Evolutionary conservation across 345 rosid genomes (phyloP).

Genomic region (Nephelium lappaceum): DNA sequence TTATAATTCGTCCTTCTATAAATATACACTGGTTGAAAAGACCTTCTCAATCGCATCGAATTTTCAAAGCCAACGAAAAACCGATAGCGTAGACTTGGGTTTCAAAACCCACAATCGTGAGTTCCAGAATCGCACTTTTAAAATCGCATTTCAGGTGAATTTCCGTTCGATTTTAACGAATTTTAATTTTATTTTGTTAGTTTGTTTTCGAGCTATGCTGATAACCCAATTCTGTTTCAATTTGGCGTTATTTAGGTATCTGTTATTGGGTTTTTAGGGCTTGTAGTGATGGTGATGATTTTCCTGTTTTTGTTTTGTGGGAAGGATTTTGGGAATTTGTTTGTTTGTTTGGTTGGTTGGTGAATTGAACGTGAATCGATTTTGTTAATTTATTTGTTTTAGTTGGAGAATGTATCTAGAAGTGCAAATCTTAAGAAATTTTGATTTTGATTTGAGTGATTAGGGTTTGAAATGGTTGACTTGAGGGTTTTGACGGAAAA

Average conservation of each 20-base stretch:
- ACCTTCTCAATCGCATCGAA: background rate
- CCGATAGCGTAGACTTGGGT: background rate
- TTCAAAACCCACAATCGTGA: background rate
- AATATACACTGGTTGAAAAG: background rate
- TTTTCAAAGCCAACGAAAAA: conserved; percentile 2
- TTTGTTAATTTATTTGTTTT: background rate
- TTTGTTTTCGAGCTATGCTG: background rate
- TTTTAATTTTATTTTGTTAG: background rate
- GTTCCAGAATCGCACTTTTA: background rate
- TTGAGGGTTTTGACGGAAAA: background rate
- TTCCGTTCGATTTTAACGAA: background rate
- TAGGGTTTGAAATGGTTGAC: conserved; percentile 21
- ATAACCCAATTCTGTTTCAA: background rate
- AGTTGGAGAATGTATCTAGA: background rate
- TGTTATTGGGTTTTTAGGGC: background rate
- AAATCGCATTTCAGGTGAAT: conserved; percentile 5
- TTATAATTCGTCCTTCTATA: background rate
- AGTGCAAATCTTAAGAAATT: background rate
- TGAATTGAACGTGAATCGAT: background rate
- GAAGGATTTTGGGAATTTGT: background rate
- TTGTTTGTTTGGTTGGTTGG: conserved; percentile 1
- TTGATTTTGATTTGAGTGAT: background rate
- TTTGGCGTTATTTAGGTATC: background rate
- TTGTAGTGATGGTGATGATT: background rate
- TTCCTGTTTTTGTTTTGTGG: background rate